These are phyloP conservation scores for Hsuehochloa calcarea DNA, from an alignment of 176 grass and related monocot genomes.

Conservation along the genomic window DNA sequence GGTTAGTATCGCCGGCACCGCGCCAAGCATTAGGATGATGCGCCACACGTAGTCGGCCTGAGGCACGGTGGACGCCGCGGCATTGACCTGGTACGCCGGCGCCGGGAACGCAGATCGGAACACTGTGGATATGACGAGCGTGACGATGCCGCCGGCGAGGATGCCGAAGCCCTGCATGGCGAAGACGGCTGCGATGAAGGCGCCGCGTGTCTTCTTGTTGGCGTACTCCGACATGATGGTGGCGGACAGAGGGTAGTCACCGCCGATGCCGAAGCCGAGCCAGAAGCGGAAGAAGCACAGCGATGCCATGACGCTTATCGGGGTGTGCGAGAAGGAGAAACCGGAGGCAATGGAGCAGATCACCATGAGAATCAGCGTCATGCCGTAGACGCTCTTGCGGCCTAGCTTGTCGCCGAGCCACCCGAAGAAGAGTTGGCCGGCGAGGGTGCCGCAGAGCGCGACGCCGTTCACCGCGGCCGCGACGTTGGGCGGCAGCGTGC, in stretches of 20 bases:
- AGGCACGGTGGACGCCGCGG: conserved; percentile 17
- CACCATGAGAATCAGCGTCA: conserved; percentile 46
- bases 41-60: conserved; percentile 72
- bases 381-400: conserved; percentile 48
- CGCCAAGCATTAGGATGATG: conserved; percentile 62
- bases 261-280: conserved; percentile 87
- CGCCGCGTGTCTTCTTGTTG: conserved; percentile 67
- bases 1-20: conserved; percentile 40
- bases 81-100: background rate
- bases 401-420: conserved; percentile 86
- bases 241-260: conserved; percentile 71
- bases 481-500: conserved; percentile 55
- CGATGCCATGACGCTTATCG: conserved; percentile 52
- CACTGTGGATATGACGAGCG: conserved; percentile 28
- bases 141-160: conserved; percentile 55
- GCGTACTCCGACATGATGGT: conserved; percentile 98
- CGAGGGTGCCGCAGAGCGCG: conserved; percentile 66
- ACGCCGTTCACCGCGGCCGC: conserved; percentile 62
- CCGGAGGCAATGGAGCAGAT: conserved; percentile 34
- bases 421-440: conserved; percentile 71
- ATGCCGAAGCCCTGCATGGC: conserved; percentile 92
- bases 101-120: too few relatives aligned
- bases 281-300: conserved; percentile 97
- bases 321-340: conserved; percentile 13
- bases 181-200: conserved; percentile 81